Evolutionary conservation across 208 protist genomes (phyloP).

Genomic region (Histomonas meleagridis): DNA sequence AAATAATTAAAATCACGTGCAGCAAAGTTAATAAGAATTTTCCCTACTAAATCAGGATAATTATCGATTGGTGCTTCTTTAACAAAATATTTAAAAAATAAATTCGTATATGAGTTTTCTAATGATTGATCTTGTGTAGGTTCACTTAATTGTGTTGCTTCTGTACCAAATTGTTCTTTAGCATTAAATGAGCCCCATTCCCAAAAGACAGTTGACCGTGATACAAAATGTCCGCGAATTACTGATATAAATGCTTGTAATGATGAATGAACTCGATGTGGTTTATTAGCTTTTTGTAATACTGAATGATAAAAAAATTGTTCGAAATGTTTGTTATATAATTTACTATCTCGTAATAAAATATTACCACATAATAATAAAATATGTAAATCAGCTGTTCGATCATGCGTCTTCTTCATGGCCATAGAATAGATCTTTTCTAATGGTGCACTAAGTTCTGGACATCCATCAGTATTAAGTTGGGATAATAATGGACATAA

Average conservation of each 20-base stretch:
- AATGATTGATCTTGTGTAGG: neutral
- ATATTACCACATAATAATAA: neutral
- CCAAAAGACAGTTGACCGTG: neutral
- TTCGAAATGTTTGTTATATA: neutral
- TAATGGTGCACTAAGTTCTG: neutral
- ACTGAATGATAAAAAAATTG: neutral
- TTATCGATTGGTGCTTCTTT: neutral
- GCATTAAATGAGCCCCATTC: constrained; percentile 13
- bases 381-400: neutral
- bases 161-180: neutral
- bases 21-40: constrained; percentile 17
- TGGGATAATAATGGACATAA: neutral
- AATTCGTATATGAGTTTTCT: neutral
- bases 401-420: neutral
- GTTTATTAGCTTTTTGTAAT: neutral
- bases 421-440: neutral
- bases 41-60: neutral
- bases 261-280: neutral
- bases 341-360: neutral
- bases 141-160: neutral
- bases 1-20: constrained; percentile 9
- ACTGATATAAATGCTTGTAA: neutral
- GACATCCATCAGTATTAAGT: neutral
- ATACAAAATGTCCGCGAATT: neutral
- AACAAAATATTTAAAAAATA: neutral